Conservation (phyloP, 1,284 basidiomycete genomes). For the Ustilago crameri region DNA sequence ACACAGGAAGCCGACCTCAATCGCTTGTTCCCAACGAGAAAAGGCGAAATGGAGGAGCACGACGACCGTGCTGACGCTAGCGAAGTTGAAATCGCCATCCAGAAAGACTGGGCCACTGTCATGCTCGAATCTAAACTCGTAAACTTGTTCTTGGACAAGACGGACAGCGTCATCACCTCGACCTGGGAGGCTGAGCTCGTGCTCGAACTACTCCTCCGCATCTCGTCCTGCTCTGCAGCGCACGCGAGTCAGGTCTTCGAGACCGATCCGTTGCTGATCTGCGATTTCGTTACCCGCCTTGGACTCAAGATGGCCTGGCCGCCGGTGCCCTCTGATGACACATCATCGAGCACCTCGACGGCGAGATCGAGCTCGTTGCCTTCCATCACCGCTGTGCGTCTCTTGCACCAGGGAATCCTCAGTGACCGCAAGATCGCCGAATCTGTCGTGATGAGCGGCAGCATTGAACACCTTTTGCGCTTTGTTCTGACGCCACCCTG, state of each 20-base stretch:
- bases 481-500: constrained; percentile 77
- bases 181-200: constrained; percentile 39
- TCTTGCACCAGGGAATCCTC: constrained; percentile 75
- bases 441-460: constrained; percentile 71
- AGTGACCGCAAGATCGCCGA: constrained; percentile 78
- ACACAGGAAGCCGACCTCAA: constrained; percentile 28
- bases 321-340: constrained; percentile 14
- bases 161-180: constrained; percentile 40
- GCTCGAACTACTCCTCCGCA: constrained; percentile 38
- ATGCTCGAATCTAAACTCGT: constrained; percentile 39
- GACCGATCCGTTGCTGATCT: constrained; percentile 15
- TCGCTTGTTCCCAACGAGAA: constrained; percentile 8
- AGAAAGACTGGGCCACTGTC: constrained; percentile 43
- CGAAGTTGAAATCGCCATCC: constrained; percentile 33
- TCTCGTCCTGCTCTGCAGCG: constrained; percentile 38
- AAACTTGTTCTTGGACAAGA: constrained; percentile 29
- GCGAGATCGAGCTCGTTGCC: constrained; percentile 17
- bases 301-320: constrained; percentile 47
- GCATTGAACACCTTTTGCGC: constrained; percentile 77
- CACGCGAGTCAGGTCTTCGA: constrained; percentile 28
- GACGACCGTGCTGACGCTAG: constrained; percentile 28
- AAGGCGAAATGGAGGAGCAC: constrained; percentile 3
- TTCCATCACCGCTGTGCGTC: constrained; percentile 70
- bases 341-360: background rate
- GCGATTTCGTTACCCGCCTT: constrained; percentile 37